Evolutionary conservation across 306 rosid genomes (phyloP).

Genomic region (Ochetophila trinervis): DNA sequence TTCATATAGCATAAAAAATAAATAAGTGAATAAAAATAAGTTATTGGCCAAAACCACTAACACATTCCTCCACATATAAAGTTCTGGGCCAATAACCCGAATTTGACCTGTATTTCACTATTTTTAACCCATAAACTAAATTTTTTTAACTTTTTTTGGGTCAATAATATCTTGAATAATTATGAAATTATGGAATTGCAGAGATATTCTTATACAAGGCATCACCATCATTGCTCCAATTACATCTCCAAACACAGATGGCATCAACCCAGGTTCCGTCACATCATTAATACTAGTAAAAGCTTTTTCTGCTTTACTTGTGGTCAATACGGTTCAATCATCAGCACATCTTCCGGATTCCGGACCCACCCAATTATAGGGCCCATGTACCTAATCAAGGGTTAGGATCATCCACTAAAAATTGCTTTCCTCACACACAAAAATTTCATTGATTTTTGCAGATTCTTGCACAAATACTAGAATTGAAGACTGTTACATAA

Average conservation of each 20-base stretch:
- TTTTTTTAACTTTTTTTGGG: background rate
- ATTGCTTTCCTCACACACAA: background rate
- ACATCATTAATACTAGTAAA: background rate
- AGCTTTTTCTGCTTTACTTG: background rate
- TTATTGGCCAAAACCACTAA: too few relatives aligned
- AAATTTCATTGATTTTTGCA: constrained; percentile 1
- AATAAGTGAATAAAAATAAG: too few relatives aligned
- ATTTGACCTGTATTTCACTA: too few relatives aligned
- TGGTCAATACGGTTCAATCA: too few relatives aligned
- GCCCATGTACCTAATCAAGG: background rate
- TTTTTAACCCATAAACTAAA: too few relatives aligned
- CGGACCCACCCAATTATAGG: background rate
- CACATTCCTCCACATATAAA: too few relatives aligned
- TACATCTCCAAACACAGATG: constrained; percentile 49
- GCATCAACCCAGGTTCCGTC: constrained; percentile 46
- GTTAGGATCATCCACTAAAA: background rate
- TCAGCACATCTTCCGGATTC: too few relatives aligned
- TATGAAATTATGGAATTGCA: constrained; percentile 14
- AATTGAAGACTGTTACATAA: constrained; percentile 51
- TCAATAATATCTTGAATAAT: background rate
- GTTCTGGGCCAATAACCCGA: too few relatives aligned
- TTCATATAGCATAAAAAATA: too few relatives aligned
- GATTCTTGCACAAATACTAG: constrained; percentile 52
- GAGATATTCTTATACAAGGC: constrained; percentile 44
- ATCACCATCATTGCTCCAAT: constrained; percentile 47